Base-by-base conservation (phyloP, 768 basidiomycete genomes). In the Russula abietina region DNA sequence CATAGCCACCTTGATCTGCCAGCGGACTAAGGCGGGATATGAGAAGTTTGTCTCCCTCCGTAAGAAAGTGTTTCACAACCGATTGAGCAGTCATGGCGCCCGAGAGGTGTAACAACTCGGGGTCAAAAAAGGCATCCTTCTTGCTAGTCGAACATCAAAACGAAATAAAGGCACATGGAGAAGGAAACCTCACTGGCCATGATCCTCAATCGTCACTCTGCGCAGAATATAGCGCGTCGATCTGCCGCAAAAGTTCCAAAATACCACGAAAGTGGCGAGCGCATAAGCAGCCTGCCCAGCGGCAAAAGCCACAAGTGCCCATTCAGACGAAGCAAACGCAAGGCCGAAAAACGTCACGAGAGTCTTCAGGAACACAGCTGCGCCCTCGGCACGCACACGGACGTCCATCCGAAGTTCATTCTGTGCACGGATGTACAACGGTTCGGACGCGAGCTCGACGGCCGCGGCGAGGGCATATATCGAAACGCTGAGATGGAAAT, bases 31-130 rank as follows among this genome's bases (percentile, higher is more conserved):
- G 84, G 71, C 82, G 84, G 0, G 91, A 91, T 19, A 99, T 79
- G 12, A 96, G 81, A 49, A 98, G 76, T 70, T 97, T 93, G 73
- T 99, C 97, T 4, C 92, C 93, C 70, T 98, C 97, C 0, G 96
- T 98, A 30, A 99, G 77, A 66, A 98, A 82, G 73, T 98, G 97
- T 73, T 99, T 99, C 65, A 98, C 79, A 3, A 97, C 66, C 0
- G 90, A 93, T 72, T 98, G 97, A 1, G 79, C 79, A 24, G 93
- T 93, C 84, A 98, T 90, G 0, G 88, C 91, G 55, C 83, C 73
- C 0, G 93, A 89, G 7, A 98, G 79, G 24, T 76, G 74, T 14
- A 91, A 73, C 17, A 83, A 71, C 32, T 76, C 70, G 9, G 73
- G 65, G 51, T 84, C 77, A 64, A 84, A 82, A 67, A 77, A 79